phyloP scores from a whole-genome alignment of 2,329 filamentous ascomycete species.

The Fusarium dimerum region DNA sequence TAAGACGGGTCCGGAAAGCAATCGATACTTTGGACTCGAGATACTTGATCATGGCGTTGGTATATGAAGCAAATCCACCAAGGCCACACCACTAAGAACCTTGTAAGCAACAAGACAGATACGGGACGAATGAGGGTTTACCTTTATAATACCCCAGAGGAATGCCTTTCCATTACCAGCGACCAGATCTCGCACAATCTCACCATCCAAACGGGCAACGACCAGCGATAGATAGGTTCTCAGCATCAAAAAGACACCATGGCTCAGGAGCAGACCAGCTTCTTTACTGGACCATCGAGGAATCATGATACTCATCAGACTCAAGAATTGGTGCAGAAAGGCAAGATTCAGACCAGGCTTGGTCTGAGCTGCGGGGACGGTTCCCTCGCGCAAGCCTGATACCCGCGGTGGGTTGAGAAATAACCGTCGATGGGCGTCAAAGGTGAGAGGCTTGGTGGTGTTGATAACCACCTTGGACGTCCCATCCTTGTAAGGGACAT shows the following conservation, averaged over 20 bases:
- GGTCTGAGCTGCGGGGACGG: slow-evolving; percentile 82
- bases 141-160: slow-evolving; percentile 82
- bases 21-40: slow-evolving; percentile 98
- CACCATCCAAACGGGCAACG: slow-evolving; percentile 89
- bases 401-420: slow-evolving; percentile 90
- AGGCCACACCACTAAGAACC: slow-evolving; percentile 77
- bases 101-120: slow-evolving; percentile 1
- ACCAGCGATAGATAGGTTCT: slow-evolving; percentile 92
- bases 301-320: slow-evolving; percentile 96
- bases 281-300: slow-evolving; percentile 95
- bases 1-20: slow-evolving; percentile 91
- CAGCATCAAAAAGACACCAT: slow-evolving; percentile 85
- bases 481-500: slow-evolving; percentile 85
- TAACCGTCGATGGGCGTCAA: slow-evolving; percentile 90
- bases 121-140: slow-evolving; percentile 30
- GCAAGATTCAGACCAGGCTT: slow-evolving; percentile 94
- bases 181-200: slow-evolving; percentile 95
- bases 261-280: slow-evolving; percentile 84
- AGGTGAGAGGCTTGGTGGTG: slow-evolving; percentile 88
- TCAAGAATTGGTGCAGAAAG: slow-evolving; percentile 95
- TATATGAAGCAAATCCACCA: slow-evolving; percentile 91
- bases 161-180: slow-evolving; percentile 89
- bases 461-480: slow-evolving; percentile 91
- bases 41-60: slow-evolving; percentile 99
- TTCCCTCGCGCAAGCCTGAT: slow-evolving; percentile 71